Percentiles rank a stretch among this genome's conserved stretches.
phyloP scores from a whole-genome alignment of 1,284 basidiomycete species.

The Marasmius oreades region DNA sequence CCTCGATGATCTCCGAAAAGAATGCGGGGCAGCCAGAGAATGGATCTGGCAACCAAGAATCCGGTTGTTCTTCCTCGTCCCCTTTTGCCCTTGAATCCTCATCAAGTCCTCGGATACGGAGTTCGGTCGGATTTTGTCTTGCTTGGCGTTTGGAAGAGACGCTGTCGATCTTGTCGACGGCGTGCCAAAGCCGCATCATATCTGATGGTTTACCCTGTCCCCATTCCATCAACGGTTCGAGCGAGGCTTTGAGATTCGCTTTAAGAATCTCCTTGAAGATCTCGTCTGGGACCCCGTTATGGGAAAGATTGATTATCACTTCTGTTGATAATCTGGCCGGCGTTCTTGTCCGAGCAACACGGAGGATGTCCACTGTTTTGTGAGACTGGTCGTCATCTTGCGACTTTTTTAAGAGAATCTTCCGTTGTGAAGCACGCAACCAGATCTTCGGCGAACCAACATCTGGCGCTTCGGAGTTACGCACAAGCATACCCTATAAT shows the following conservation, averaged over 20 bases:
- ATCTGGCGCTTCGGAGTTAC: slow-evolving; percentile 18
- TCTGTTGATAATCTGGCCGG: slow-evolving; percentile 37
- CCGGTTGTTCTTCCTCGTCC: slow-evolving; percentile 19
- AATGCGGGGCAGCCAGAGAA: slow-evolving; percentile 38
- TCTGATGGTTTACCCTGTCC: slow-evolving; percentile 23
- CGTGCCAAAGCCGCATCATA: slow-evolving; percentile 28
- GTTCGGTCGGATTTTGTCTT: slow-evolving; percentile 26
- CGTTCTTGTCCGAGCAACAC: slow-evolving; percentile 29
- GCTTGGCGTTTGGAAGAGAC: slow-evolving; percentile 29
- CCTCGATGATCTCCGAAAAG: slow-evolving; percentile 37
- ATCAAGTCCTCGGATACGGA: slow-evolving; percentile 24
- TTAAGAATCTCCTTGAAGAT: slow-evolving; percentile 29
- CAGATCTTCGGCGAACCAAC: slow-evolving; percentile 24
- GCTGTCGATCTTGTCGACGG: slow-evolving; percentile 28
- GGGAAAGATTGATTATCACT: slow-evolving; percentile 42
- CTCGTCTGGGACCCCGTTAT: slow-evolving; percentile 36
- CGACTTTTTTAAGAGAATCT: slow-evolving; percentile 29
- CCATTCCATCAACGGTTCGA: slow-evolving; percentile 27
- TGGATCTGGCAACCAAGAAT: slow-evolving; percentile 35
- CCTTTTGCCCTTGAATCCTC: slow-evolving; percentile 19
- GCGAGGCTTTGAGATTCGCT: slow-evolving; percentile 17
- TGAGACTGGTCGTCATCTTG: slow-evolving; percentile 23
- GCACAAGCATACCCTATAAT: slow-evolving; percentile 27
- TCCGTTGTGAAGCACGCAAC: slow-evolving; percentile 39
- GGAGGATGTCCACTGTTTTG: slow-evolving; percentile 36